Conservation (phyloP, 2,329 filamentous ascomycete genomes). For the Diaporthe eres region DNA sequence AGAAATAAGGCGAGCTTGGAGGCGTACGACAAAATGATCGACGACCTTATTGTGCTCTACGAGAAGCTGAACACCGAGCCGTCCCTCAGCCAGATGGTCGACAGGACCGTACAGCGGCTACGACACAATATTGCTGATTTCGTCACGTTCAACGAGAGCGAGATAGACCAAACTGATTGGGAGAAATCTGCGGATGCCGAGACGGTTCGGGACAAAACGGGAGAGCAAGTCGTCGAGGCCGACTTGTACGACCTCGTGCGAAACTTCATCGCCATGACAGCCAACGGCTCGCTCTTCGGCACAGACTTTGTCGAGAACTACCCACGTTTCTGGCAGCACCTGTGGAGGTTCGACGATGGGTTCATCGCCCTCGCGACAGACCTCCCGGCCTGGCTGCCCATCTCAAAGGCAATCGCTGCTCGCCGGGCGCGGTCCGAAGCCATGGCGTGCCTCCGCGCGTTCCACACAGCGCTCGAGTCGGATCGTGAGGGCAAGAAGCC, state of each 20-base stretch:
- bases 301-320: slow-evolving; percentile 59
- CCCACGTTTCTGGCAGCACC: slow-evolving; percentile 53
- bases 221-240: slow-evolving; percentile 50
- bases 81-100: slow-evolving; percentile 46
- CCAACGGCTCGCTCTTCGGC: slow-evolving; percentile 55
- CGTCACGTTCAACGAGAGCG: slow-evolving; percentile 55
- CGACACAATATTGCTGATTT: slow-evolving; percentile 52
- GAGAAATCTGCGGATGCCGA: slow-evolving; percentile 53
- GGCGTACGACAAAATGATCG: slow-evolving; percentile 47
- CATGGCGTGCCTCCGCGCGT: slow-evolving; percentile 51
- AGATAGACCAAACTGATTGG: slow-evolving; percentile 56
- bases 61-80: slow-evolving; percentile 48
- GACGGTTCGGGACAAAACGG: slow-evolving; percentile 47
- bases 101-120: slow-evolving; percentile 45
- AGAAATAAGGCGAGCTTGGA: slow-evolving; percentile 46
- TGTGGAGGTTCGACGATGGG: slow-evolving; percentile 56
- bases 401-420: slow-evolving; percentile 51
- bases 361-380: slow-evolving; percentile 51
- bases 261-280: slow-evolving; percentile 54
- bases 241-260: slow-evolving; percentile 53
- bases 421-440: slow-evolving; percentile 49
- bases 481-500: slow-evolving; percentile 51
- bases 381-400: slow-evolving; percentile 52
- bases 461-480: slow-evolving; percentile 53
- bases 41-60: slow-evolving; percentile 49